A percentile compares a stretch with the other conserved stretches of the same genome.
Conservation (phyloP, 495 filamentous ascomycete genomes). For the Neurospora sublineolata region DNA sequence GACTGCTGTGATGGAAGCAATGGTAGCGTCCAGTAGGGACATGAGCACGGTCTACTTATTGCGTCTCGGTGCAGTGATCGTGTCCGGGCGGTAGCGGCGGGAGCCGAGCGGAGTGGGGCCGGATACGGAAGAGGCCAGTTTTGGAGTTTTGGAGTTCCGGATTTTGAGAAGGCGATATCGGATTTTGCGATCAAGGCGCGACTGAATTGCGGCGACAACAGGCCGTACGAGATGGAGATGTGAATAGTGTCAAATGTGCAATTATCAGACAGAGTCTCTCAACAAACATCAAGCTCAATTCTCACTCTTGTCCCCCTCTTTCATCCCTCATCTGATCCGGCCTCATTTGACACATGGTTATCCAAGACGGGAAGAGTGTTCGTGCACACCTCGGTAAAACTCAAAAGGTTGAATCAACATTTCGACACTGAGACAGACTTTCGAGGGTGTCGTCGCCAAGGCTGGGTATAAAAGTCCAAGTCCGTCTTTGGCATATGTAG, state of each 20-base stretch:
- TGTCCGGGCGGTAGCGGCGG: conserved; percentile 17
- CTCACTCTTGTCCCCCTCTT: background rate
- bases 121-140: background rate
- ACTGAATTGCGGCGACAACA: background rate
- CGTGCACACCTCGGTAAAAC: background rate
- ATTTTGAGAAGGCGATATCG: background rate
- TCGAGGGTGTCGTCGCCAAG: background rate
- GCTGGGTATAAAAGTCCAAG: background rate
- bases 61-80: conserved; percentile 21
- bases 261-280: background rate
- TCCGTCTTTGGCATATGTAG: background rate
- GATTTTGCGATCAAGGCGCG: background rate
- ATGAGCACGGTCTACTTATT: conserved; percentile 27
- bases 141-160: background rate
- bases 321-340: background rate
- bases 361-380: background rate
- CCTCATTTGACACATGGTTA: background rate
- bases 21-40: conserved; percentile 23
- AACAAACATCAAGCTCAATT: background rate
- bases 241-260: background rate
- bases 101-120: conserved; percentile 19
- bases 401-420: background rate
- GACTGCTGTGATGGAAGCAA: conserved; percentile 23
- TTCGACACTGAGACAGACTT: background rate
- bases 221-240: background rate